phyloP scores from a whole-genome alignment of 164 flowering plant genomes.

The Annona squamosa region DNA sequence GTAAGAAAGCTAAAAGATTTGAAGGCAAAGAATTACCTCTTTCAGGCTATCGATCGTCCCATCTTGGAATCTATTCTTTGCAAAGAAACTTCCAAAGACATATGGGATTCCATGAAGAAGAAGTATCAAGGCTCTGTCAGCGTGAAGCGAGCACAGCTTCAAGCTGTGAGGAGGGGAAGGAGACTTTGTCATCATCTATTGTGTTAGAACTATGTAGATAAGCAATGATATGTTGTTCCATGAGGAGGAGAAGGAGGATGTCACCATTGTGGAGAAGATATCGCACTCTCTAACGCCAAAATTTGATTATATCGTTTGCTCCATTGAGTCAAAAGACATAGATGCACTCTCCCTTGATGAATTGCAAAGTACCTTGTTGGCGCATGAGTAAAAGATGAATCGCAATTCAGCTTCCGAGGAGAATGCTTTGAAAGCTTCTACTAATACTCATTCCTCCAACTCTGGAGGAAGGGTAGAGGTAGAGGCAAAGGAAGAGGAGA shows the following conservation, averaged over 20 bases:
- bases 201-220: slow-evolving; percentile 5
- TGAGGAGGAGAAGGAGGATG: slow-evolving; percentile 16
- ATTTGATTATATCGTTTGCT: neutral
- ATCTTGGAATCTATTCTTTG: neutral
- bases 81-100: neutral
- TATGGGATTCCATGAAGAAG: neutral
- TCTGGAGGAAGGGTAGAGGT: neutral
- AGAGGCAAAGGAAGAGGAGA: neutral
- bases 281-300: neutral
- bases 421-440: slow-evolving; percentile 1
- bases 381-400: neutral
- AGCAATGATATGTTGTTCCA: slow-evolving; percentile 10
- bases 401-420: neutral
- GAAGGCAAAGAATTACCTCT: neutral
- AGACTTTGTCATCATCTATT: slow-evolving; percentile 9
- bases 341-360: neutral
- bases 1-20: neutral
- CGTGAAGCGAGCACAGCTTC: slow-evolving; percentile 19
- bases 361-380: neutral
- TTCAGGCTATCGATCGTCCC: neutral
- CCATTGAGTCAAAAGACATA: slow-evolving; percentile 3
- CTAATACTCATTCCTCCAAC: neutral
- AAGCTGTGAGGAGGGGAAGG: slow-evolving; percentile 4
- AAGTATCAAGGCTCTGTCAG: slow-evolving; percentile 12
- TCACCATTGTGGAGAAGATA: slow-evolving; percentile 13